Evolutionary conservation across 73 alveolate species (phyloP).

Genomic region (Paramecium caudatum): DNA sequence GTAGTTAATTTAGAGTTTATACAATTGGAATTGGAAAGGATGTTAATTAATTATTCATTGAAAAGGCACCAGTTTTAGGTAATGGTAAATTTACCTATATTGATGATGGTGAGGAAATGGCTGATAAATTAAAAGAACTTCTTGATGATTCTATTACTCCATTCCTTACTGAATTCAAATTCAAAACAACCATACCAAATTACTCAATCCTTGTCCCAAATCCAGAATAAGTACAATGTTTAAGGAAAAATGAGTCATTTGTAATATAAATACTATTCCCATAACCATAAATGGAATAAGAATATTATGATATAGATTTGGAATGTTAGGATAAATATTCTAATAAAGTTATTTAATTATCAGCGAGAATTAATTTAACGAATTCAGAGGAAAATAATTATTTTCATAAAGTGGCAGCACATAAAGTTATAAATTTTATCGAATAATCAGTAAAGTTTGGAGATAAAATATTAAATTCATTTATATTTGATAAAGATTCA

Average conservation of each 20-base stretch:
- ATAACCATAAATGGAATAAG: not conserved
- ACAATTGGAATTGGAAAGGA: conserved; percentile 82
- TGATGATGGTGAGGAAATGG: conserved; percentile 71
- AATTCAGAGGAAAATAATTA: not conserved
- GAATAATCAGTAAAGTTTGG: not conserved
- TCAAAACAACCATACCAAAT: not conserved
- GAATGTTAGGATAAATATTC: not conserved
- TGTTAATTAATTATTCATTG: conserved; percentile 70
- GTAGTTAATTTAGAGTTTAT: conserved; percentile 71
- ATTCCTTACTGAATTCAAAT: conserved; percentile 38
- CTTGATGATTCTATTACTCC: conserved; percentile 76
- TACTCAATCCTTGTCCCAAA: not conserved
- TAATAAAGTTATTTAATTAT: not conserved
- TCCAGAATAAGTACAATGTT: not conserved
- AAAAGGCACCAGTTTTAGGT: conserved; percentile 82
- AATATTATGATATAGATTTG: not conserved
- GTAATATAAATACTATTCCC: conserved; percentile 31
- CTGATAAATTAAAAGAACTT: conserved; percentile 76
- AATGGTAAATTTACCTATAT: conserved; percentile 79
- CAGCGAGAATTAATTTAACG: not conserved
- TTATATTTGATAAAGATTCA: not conserved
- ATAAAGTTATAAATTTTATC: not conserved
- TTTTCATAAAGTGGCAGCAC: conserved; percentile 39
- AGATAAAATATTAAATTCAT: not conserved
- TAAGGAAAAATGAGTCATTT: conserved; percentile 28